A percentile compares a stretch with the other conserved stretches of the same genome.
Evolutionary conservation across 768 basidiomycete species (phyloP).

Genomic region (Tylopilus sp.): DNA sequence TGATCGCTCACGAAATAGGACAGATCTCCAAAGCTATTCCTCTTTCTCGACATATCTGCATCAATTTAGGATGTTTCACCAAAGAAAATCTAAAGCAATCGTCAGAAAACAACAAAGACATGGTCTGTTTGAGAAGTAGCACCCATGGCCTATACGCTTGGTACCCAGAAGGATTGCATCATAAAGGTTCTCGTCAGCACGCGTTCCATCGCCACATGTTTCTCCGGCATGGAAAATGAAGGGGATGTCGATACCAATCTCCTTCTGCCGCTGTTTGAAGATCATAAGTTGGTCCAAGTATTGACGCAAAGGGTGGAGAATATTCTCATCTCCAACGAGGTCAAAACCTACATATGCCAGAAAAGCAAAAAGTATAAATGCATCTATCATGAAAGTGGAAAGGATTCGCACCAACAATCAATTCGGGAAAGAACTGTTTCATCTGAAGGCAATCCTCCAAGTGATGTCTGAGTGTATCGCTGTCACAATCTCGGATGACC

Average conservation of each 20-base stretch:
- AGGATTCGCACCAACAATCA: conserved; percentile 55
- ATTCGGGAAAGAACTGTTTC: conserved; percentile 70
- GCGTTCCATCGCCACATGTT: conserved; percentile 34
- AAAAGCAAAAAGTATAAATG: not conserved
- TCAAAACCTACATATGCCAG: conserved; percentile 32
- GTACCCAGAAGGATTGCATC: conserved; percentile 78
- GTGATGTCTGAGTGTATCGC: conserved; percentile 59
- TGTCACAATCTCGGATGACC: conserved; percentile 52
- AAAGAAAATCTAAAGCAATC: conserved; percentile 54
- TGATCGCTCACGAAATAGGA: conserved; percentile 67
- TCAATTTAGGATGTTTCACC: conserved; percentile 71
- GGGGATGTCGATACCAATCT: conserved; percentile 56
- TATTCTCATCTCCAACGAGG: conserved; percentile 68
- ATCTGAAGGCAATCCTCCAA: conserved; percentile 71
- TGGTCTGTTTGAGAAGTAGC: not conserved
- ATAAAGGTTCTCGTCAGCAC: conserved; percentile 61
- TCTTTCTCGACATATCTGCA: conserved; percentile 61
- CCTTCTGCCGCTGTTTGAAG: conserved; percentile 47
- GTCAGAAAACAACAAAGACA: not conserved
- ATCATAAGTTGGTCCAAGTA: conserved; percentile 58
- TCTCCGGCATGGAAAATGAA: conserved; percentile 82
- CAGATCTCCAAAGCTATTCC: conserved; percentile 71
- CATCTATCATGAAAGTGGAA: not conserved
- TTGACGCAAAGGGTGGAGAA: conserved; percentile 52
- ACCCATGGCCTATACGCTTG: conserved; percentile 80